Percentiles rank a stretch among this genome's conserved stretches.
These are phyloP conservation scores for Thermothelomyces thermophilus DNA, from an alignment of 2,329 filamentous ascomycete species.

Conservation along the genomic window DNA sequence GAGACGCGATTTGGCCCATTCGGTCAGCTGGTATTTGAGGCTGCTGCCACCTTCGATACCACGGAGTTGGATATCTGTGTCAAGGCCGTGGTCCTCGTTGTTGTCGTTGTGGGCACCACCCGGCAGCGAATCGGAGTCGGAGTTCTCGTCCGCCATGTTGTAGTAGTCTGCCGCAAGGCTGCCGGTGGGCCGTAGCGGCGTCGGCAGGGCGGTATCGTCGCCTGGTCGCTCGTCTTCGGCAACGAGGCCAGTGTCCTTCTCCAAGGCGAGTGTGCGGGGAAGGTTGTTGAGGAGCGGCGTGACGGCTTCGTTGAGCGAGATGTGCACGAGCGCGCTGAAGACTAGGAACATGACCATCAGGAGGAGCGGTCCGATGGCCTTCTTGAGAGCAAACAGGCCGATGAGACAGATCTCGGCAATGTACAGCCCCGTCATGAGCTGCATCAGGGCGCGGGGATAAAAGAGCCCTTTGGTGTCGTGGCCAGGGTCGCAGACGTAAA, in stretches of 20 bases:
- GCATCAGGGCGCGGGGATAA: slow-evolving; percentile 83
- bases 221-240: slow-evolving; percentile 14
- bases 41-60: slow-evolving; percentile 28
- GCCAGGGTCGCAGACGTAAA: slow-evolving; percentile 71
- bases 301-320: slow-evolving; percentile 63
- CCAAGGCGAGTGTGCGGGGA: slow-evolving; percentile 55
- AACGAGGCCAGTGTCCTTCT: slow-evolving; percentile 25
- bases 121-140: too few species aligned
- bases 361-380: slow-evolving; percentile 61
- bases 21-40: slow-evolving; percentile 22
- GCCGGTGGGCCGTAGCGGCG: slow-evolving; percentile 1
- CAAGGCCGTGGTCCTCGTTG: slow-evolving; percentile 22
- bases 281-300: slow-evolving; percentile 65
- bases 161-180: slow-evolving; percentile 30
- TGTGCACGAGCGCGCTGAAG: slow-evolving; percentile 70
- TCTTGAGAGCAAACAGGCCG: slow-evolving; percentile 69
- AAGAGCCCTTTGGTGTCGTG: slow-evolving; percentile 85
- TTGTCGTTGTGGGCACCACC: slow-evolving; percentile 20
- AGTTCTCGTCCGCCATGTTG: slow-evolving; percentile 24
- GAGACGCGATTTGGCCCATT: slow-evolving; percentile 23
- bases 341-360: slow-evolving; percentile 70
- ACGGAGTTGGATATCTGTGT: slow-evolving; percentile 22
- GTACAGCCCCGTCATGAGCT: slow-evolving; percentile 76
- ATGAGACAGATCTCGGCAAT: slow-evolving; percentile 72
- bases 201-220: slow-evolving; percentile 11